phyloP scores from a whole-genome alignment of 192 early-diverging fungal species.

The Coemansia sp. region DNA sequence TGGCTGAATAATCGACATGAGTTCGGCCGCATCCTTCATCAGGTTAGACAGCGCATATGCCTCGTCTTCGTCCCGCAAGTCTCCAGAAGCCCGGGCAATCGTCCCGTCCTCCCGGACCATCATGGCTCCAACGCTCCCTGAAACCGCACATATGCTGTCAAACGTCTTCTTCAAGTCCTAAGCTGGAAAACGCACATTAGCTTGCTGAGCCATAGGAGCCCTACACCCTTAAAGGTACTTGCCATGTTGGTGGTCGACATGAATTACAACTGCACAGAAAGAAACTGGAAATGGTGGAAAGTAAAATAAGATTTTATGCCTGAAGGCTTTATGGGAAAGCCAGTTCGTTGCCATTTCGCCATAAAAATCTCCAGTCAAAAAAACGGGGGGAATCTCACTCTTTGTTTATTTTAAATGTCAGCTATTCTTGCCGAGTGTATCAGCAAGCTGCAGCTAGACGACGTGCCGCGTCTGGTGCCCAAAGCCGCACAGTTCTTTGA shows the following conservation, averaged over 20 bases:
- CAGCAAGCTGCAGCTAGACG: constrained; percentile 30
- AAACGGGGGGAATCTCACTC: no score
- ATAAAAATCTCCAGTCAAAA: background rate
- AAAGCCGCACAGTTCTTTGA: constrained; percentile 50
- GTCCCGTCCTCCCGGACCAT: constrained; percentile 50
- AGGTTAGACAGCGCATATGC: constrained; percentile 28
- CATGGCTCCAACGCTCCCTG: constrained; percentile 40
- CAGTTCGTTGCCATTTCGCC: background rate
- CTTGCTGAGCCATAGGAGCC: no score
- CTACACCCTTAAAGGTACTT: background rate
- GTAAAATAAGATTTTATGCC: background rate
- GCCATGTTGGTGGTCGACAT: constrained; percentile 8
- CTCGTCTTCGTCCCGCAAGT: constrained; percentile 24
- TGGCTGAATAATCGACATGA: constrained; percentile 30
- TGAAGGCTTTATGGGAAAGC: background rate
- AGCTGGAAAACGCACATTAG: no score
- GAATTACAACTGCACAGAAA: background rate
- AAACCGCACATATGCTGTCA: constrained; percentile 43
- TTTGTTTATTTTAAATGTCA: constrained; percentile 21
- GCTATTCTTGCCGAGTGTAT: constrained; percentile 27
- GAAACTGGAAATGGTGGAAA: background rate
- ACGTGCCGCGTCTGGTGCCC: constrained; percentile 28
- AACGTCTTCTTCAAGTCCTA: constrained; percentile 51
- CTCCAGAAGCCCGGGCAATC: constrained; percentile 34
- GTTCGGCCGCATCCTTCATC: constrained; percentile 42